Conservation (phyloP, 257 asterid species). For the Solanum ahanhuiri region DNA sequence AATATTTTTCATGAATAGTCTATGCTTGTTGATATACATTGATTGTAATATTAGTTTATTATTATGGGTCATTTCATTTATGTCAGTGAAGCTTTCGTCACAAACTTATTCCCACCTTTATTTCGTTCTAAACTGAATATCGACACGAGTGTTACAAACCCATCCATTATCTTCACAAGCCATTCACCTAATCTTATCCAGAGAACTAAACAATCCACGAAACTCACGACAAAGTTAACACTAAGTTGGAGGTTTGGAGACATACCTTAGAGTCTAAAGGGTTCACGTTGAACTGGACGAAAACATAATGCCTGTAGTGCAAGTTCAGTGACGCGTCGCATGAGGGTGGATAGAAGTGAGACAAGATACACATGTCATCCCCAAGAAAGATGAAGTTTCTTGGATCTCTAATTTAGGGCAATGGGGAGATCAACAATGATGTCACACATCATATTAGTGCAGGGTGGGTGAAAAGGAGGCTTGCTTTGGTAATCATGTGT, state of each 20-base stretch:
- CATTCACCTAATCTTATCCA: background rate
- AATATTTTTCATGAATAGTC: background rate
- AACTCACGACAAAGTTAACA: background rate
- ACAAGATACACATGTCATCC: background rate
- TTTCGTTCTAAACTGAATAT: background rate
- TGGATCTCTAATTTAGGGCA: background rate
- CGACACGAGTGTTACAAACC: background rate
- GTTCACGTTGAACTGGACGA: background rate
- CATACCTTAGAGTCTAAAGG: background rate
- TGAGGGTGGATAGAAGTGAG: background rate
- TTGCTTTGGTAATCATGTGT: background rate
- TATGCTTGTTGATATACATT: background rate
- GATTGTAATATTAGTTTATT: background rate
- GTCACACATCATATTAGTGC: background rate
- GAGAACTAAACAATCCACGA: background rate
- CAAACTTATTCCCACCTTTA: background rate
- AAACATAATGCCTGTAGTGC: background rate
- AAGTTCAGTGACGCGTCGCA: background rate
- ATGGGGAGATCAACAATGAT: background rate
- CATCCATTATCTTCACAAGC: background rate
- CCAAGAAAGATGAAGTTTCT: background rate
- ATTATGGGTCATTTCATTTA: background rate
- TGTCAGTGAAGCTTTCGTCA: background rate
- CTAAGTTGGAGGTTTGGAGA: background rate
- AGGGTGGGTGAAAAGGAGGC: background rate